Conservation (phyloP, 257 asterid genomes). For the Solanum lycopersicoides region DNA sequence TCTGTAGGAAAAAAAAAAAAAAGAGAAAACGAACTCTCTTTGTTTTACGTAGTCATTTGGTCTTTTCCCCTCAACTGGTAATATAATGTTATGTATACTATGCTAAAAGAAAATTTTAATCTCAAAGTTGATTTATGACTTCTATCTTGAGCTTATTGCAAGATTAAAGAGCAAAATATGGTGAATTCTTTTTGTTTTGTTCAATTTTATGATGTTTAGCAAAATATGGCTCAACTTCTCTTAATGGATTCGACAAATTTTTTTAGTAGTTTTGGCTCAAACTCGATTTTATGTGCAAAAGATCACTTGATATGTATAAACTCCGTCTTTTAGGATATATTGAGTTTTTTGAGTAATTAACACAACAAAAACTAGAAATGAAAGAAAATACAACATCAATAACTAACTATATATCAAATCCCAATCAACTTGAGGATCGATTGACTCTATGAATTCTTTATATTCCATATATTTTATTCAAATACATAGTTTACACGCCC, state of each 20-base stretch:
- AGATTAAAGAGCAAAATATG: not conserved
- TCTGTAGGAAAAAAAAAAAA: not conserved
- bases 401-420: not conserved
- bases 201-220: slow-evolving; percentile 29
- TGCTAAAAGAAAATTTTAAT: not conserved
- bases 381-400: not conserved
- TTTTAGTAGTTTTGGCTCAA: not conserved
- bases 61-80: not conserved
- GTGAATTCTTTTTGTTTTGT: not conserved
- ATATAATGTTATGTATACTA: not conserved
- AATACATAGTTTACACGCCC: not conserved
- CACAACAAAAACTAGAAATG: too few species aligned
- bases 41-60: not conserved
- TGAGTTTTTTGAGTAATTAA: not conserved
- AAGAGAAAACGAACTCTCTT: not conserved
- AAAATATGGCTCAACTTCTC: slow-evolving; percentile 61
- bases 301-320: not conserved
- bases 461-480: not conserved
- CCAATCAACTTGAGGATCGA: not conserved
- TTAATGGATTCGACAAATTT: not conserved
- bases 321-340: not conserved
- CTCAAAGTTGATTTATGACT: not conserved
- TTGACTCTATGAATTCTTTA: not conserved
- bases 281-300: not conserved
- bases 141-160: not conserved